A percentile compares a stretch with the other conserved stretches of the same genome.
Evolutionary conservation across 192 early-diverging fungal species (phyloP).

Genomic region (Coemansia sp.): DNA sequence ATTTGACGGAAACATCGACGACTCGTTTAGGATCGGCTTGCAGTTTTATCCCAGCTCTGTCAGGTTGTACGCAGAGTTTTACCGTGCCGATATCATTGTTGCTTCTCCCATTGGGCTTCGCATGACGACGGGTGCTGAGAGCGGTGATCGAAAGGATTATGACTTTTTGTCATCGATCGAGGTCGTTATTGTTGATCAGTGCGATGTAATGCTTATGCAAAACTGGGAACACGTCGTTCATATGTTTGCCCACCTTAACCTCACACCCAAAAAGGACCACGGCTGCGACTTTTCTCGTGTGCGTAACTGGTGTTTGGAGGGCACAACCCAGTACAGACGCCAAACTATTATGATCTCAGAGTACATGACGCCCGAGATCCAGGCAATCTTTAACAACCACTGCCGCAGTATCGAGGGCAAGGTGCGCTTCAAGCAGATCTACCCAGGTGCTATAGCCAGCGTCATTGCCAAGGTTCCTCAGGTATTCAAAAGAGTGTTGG

Average conservation of each 20-base stretch:
- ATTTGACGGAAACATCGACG: constrained; percentile 95
- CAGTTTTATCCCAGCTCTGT: constrained; percentile 83
- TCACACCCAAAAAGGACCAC: constrained; percentile 85
- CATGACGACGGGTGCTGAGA: constrained; percentile 72
- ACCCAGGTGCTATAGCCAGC: constrained; percentile 69
- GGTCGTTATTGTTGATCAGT: constrained; percentile 80
- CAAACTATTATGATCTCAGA: constrained; percentile 85
- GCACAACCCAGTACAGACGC: constrained; percentile 76
- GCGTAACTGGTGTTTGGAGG: constrained; percentile 82
- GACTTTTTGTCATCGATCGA: constrained; percentile 96
- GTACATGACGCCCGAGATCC: constrained; percentile 87
- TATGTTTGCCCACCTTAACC: constrained; percentile 79
- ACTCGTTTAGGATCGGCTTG: constrained; percentile 89
- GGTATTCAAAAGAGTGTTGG: constrained; percentile 74
- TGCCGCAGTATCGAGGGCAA: constrained; percentile 59
- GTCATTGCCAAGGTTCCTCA: constrained; percentile 79
- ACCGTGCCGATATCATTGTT: constrained; percentile 85
- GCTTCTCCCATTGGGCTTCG: constrained; percentile 89
- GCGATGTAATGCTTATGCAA: constrained; percentile 90
- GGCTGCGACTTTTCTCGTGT: constrained; percentile 95
- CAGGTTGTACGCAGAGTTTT: constrained; percentile 87
- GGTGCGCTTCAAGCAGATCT: constrained; percentile 60
- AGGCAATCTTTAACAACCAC: constrained; percentile 75
- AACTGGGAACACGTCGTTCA: constrained; percentile 97
- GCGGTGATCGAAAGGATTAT: constrained; percentile 84